phyloP scores from a whole-genome alignment of 192 early-diverging fungal species.

The Lunasporangiospora selenospora region DNA sequence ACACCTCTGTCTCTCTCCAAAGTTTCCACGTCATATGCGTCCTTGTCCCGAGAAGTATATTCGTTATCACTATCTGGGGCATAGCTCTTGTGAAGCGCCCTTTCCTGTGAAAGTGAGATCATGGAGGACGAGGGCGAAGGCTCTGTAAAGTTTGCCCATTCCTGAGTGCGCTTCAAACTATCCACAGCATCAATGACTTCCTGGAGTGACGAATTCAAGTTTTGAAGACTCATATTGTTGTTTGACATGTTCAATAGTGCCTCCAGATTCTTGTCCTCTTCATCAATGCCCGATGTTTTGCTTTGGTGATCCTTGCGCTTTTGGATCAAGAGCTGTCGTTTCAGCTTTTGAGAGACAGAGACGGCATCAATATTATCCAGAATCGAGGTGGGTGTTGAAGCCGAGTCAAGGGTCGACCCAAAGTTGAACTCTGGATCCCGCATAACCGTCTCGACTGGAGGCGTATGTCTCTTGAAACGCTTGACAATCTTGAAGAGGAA shows the following conservation, averaged over 20 bases:
- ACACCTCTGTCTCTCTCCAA: conserved; percentile 32
- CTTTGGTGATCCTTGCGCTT: conserved; percentile 43
- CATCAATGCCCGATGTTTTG: neutral
- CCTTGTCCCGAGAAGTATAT: conserved; percentile 44
- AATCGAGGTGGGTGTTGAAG: conserved; percentile 22
- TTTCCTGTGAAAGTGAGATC: too few species aligned
- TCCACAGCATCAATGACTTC: conserved; percentile 45
- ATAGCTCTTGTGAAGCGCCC: neutral
- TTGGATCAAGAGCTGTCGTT: conserved; percentile 37
- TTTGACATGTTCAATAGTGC: conserved; percentile 32
- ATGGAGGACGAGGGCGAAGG: too few species aligned
- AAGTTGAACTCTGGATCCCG: conserved; percentile 28
- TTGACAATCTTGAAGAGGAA: conserved; percentile 47
- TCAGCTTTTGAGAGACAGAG: conserved; percentile 34
- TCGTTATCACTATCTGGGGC: conserved; percentile 41
- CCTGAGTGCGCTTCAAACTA: conserved; percentile 8
- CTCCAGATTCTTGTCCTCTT: conserved; percentile 35
- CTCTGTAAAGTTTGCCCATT: too few species aligned
- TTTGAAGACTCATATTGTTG: conserved; percentile 40
- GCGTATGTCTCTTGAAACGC: conserved; percentile 26
- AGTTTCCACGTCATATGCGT: conserved; percentile 9
- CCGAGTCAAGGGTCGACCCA: too few species aligned
- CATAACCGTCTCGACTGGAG: conserved; percentile 16
- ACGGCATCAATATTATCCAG: conserved; percentile 36
- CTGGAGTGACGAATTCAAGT: conserved; percentile 39